Base-by-base conservation (phyloP, 1,284 basidiomycete species). In the Singerocomus inundabilis region DNA sequence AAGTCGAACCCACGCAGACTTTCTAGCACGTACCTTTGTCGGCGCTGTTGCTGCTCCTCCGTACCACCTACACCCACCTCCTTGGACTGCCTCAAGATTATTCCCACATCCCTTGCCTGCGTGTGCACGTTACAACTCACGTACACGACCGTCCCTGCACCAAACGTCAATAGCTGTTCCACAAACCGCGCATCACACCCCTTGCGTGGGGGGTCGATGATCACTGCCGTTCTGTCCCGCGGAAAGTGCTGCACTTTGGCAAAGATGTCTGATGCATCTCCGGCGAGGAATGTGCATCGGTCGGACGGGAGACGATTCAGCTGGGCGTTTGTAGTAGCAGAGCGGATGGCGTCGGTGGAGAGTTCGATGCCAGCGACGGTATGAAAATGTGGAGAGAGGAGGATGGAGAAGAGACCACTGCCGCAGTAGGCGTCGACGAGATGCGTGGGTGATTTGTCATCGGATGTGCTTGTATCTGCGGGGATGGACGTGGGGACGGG, bases 121-220 rank as follows among this genome's bases (percentile, higher is more conserved):
- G 88, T 90, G 57, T 91, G 88, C 44, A 92, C 95, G 68, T 98
- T 98, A 69, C 96, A 98, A 62, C 88, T 91, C 52, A 97, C 91
- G 67, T 97, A 97, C 48, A 95, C 88, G 48, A 96, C 80, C 10
- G 80, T 84, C 46, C 73, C 71, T 2, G 86, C 80, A 26, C 82
- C 72, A 66, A 96, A 94, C 5, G 66, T 67, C 42, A 94, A 66
- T 38, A 96, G 70, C 71, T 97, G 93, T 30, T 80, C 70, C 38
- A 97, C 74, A 70, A 96, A 97, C 3, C 77, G 76, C 44, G 82
- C 79, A 67, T 95, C 92, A 61, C 90, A 94, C 13, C 93, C 94
- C 69, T 95, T 96, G 52, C 93, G 77, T 12, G 94, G 94, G 2
- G 93, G 93, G 70, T 96, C 90, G 63, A 93, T 84, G 49, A 93